phyloP scores from a whole-genome alignment of 2,329 filamentous ascomycete genomes.

The Xylariaceae sp. region DNA sequence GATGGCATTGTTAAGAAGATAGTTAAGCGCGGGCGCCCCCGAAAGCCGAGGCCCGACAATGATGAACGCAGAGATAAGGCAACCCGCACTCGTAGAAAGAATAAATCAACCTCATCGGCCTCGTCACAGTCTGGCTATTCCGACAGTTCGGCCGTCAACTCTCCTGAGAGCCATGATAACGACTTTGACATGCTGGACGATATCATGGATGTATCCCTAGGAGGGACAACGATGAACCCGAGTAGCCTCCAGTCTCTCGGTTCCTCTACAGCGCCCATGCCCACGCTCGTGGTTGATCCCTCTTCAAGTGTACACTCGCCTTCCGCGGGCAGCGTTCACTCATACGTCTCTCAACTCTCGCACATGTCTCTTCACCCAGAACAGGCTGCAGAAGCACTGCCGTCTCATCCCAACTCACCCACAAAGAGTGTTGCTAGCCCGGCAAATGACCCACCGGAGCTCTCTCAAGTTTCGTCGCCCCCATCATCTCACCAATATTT shows the following conservation, averaged over 20 bases:
- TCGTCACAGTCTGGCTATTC: conserved; percentile 63
- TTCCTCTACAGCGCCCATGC: conserved; percentile 50
- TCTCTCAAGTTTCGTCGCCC: conserved; percentile 66
- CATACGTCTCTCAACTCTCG: conserved; percentile 52
- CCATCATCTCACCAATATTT: conserved; percentile 54
- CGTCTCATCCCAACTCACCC: conserved; percentile 31
- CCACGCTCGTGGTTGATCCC: conserved; percentile 37
- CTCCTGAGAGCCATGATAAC: conserved; percentile 49
- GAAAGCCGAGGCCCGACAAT: conserved; percentile 65
- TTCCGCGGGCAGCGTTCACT: conserved; percentile 49
- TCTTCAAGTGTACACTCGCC: conserved; percentile 48
- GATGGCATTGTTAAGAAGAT: conserved; percentile 72
- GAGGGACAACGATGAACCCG: conserved; percentile 46
- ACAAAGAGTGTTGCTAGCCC: conserved; percentile 56
- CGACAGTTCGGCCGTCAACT: conserved; percentile 61
- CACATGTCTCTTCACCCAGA: conserved; percentile 45
- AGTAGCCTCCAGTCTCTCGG: conserved; percentile 42
- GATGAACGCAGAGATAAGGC: conserved; percentile 64
- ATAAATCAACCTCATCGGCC: conserved; percentile 55
- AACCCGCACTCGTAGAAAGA: conserved; percentile 60
- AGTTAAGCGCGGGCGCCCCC: conserved; percentile 67
- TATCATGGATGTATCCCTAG: conserved; percentile 53
- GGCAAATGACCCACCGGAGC: conserved; percentile 63
- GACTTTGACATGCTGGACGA: conserved; percentile 55
- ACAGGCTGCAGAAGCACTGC: conserved; percentile 43